Percentiles rank a stretch among this genome's conserved stretches.
Evolutionary conservation across 2,329 filamentous ascomycete species (phyloP).

Genomic region (Hypoxylon sp.): DNA sequence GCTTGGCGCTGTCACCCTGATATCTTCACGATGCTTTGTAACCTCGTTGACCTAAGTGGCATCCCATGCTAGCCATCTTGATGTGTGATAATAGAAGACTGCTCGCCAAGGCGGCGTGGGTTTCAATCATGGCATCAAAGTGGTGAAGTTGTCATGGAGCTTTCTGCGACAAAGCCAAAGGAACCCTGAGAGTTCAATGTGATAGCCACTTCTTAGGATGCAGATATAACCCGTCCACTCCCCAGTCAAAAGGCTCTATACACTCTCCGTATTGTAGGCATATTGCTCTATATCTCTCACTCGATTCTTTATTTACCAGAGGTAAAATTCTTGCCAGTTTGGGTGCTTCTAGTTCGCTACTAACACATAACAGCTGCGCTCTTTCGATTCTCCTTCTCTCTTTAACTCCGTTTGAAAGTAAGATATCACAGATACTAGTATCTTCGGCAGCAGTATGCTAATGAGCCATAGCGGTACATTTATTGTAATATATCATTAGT

Average conservation of each 20-base stretch:
- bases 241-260: slow-evolving; percentile 1
- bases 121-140: slow-evolving; percentile 32
- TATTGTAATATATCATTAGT: slow-evolving; percentile 24
- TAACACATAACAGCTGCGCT: slow-evolving; percentile 50
- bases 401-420: slow-evolving; percentile 50
- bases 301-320: slow-evolving; percentile 23
- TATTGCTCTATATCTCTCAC: slow-evolving; percentile 15
- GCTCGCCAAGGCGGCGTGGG: slow-evolving; percentile 33
- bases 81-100: not conserved
- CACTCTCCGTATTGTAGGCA: slow-evolving; percentile 3
- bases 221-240: slow-evolving; percentile 33
- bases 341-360: not conserved
- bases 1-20: slow-evolving; percentile 40
- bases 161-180: not conserved
- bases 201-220: slow-evolving; percentile 13
- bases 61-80: slow-evolving; percentile 17
- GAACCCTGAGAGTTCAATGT: slow-evolving; percentile 1
- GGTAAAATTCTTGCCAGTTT: slow-evolving; percentile 16
- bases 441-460: not conserved
- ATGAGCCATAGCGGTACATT: slow-evolving; percentile 36
- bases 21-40: slow-evolving; percentile 4
- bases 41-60: slow-evolving; percentile 5
- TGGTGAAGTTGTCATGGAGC: slow-evolving; percentile 14
- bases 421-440: slow-evolving; percentile 4
- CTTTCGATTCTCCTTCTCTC: slow-evolving; percentile 46